phyloP scores from a whole-genome alignment of 1,139 yeast species.

The Arxiozyma slooffiae region DNA sequence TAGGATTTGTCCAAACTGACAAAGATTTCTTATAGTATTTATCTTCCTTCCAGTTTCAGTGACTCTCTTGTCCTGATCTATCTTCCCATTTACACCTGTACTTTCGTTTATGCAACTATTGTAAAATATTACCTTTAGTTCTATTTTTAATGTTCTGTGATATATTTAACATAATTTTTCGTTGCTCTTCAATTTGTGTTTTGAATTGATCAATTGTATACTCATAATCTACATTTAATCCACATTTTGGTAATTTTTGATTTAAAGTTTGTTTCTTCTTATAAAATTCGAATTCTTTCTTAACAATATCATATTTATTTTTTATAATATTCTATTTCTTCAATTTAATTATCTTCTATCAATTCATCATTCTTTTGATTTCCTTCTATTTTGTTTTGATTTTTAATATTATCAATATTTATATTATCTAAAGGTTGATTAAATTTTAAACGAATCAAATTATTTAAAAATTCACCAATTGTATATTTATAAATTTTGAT shows the following conservation, averaged over 20 bases:
- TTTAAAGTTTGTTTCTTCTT: constrained; percentile 10
- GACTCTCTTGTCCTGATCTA: background rate
- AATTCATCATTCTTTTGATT: constrained; percentile 11
- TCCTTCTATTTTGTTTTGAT: constrained; percentile 18
- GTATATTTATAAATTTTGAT: constrained; percentile 27
- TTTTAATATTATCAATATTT: constrained; percentile 25
- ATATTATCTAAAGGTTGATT: background rate
- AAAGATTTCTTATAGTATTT: background rate
- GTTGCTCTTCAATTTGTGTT: constrained; percentile 24
- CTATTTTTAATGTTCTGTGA: constrained; percentile 1
- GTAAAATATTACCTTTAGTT: background rate
- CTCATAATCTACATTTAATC: constrained; percentile 14
- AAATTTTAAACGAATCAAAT: constrained; percentile 10
- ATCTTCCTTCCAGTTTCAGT: background rate
- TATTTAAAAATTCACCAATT: constrained; percentile 25
- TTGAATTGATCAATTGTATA: constrained; percentile 24
- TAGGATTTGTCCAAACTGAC: background rate
- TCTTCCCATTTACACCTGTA: background rate
- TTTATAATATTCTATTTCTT: constrained; percentile 21
- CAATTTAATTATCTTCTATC: constrained; percentile 21
- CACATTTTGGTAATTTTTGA: background rate
- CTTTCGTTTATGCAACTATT: too few relatives aligned
- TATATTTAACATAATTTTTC: constrained; percentile 13
- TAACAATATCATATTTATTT: background rate
- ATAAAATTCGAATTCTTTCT: constrained; percentile 3